Base-by-base conservation (phyloP, 1,284 basidiomycete species). In the Moesziomyces sp. region DNA sequence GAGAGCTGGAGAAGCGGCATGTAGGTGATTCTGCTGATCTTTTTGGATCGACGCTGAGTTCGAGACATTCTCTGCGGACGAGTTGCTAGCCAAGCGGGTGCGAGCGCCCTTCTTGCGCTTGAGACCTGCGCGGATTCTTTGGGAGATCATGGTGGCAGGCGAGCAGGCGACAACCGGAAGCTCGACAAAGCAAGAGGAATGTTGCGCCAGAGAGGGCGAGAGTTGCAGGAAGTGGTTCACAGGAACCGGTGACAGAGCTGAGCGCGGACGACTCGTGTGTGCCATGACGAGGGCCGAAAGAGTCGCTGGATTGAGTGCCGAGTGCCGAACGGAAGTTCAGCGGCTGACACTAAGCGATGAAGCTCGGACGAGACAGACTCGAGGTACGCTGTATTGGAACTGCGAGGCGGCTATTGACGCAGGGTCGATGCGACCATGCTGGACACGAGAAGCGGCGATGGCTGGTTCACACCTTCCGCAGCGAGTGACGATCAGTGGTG, bases 61-160 rank as follows among this genome's bases (percentile, higher is more conserved):
- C 52, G 35, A 44, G 35, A n/a, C 28, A 19, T 44, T 24, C 24
- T 35, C 19, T 52, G 19, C 46, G 28, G 16, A 34, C 54, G 23
- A n/a, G 3, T 16, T 16, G n/a, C 23, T 44, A n/a, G 52, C 59
- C 4, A 63, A 52, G 34, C 62, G 59, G 16, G 46, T 52, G 35
- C 55, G 55, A 26, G 48, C 38, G 52, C 60, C 64, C 51, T 67
- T 73, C 47, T 73, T 73, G 50, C 70, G 70, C 56, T 73, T 73
- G 52, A 67, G 64, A 21, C 70, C 64, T 28, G 64, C 70, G 11
- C 70, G 70, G 18, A 58, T 34, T 18, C 63, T 48, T 11, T 45
- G 34, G n/a, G 51, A 13, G n/a, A 52, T 52, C 70, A 63, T 73
- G 30, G 52, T 40, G 21, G 35, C 38, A 1, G 66, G 59, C 3